Base-by-base conservation (phyloP, 2,329 filamentous ascomycete species). In the Pezicula carpinea region DNA sequence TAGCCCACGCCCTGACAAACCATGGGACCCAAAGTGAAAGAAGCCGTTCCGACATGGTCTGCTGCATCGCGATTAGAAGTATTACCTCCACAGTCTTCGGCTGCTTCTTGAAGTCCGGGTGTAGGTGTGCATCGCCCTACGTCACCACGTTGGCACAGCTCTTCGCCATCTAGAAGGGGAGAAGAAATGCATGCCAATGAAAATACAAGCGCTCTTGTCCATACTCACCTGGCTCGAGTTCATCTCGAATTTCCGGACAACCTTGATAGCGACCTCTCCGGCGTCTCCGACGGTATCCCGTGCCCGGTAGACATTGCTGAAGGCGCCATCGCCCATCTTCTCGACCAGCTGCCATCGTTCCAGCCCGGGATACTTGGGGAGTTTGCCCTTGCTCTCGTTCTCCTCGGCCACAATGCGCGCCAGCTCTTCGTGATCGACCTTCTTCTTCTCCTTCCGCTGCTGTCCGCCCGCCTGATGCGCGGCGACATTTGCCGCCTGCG, bases 301-400 rank as follows among this genome's bases (percentile, higher is more conserved):
- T 32, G 93, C 93, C 33, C 89, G 84, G 69, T 97, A 99, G 55
- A 99, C 93, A 63, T 97, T 97, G 74, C 92, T 97, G 76, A 99
- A 99, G 51, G 93, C 93, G 52, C 93, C 93, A 59, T 97, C 93
- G 55, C 93, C 93, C 92, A 99, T 99, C 78, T 97, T 97, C 70
- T 96, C 91, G 44, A 93, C 49, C 29, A 96, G 73, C 45, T 85
- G 81, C 85, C 88, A 99, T 62, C 91, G 75, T 59, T 95, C 89
- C 33, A 95, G 73, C 32, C 89, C 89, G 1, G 89, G 87, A 61
- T 95, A 95, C 58, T 74, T 79, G 34, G 93, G 92, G 62, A 97
- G 84, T 67, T 91, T 95, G 64, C 82, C 82, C 66, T 83, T 88
- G 69, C 75, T 89, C 61, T 88, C 87, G 50, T 90, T 89, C 73